Conservation (phyloP, 1,139 yeast genomes). For the Hansenula lynferdii region DNA sequence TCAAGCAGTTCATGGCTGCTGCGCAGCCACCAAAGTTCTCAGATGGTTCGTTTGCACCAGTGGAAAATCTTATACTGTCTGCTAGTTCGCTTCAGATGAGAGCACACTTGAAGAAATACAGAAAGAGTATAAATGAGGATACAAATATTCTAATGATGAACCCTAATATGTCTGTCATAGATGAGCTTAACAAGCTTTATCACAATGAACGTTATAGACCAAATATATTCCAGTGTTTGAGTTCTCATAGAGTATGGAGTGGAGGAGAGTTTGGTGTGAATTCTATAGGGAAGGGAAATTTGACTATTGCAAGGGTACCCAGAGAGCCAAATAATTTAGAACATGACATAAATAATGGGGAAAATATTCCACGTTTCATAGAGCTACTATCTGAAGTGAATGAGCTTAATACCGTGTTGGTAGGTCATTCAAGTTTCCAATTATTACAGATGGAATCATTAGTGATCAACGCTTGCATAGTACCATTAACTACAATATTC, state of each 20-base stretch:
- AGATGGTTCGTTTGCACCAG: constrained; percentile 28
- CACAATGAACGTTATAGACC: constrained; percentile 43
- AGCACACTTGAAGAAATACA: constrained; percentile 34
- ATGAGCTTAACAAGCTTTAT: constrained; percentile 42
- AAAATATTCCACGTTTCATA: constrained; percentile 30
- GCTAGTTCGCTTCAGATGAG: constrained; percentile 3
- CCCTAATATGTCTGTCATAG: constrained; percentile 69
- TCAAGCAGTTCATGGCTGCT: constrained; percentile 29
- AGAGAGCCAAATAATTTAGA: constrained; percentile 9
- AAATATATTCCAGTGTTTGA: constrained; percentile 38
- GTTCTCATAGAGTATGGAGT: constrained; percentile 60
- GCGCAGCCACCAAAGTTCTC: constrained; percentile 30
- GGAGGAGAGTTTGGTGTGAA: constrained; percentile 38
- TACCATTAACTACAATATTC: constrained; percentile 65
- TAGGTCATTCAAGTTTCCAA: constrained; percentile 44
- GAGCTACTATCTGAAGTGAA: constrained; percentile 27
- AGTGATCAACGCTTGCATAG: constrained; percentile 68
- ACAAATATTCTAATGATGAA: constrained; percentile 60
- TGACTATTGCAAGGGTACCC: constrained; percentile 41
- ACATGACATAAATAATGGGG: constrained; percentile 11
- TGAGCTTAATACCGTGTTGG: constrained; percentile 32
- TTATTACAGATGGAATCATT: constrained; percentile 63
- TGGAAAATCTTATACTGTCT: constrained; percentile 48
- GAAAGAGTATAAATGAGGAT: constrained; percentile 23
- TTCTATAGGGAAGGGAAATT: constrained; percentile 52